Conservation (phyloP, 1,139 yeast species). For the Lodderomyces jiufengensis region DNA sequence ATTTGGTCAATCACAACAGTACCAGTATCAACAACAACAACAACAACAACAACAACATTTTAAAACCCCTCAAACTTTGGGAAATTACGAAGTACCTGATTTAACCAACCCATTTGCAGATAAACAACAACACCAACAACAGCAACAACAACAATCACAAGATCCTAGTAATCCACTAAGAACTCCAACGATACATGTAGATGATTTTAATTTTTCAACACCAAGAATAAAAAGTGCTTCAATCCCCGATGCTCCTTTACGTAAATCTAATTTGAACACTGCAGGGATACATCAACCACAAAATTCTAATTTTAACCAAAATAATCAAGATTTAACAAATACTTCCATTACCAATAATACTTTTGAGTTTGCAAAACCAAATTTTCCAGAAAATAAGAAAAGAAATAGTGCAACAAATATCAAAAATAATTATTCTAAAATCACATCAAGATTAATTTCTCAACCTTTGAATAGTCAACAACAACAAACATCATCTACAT, state of each 20-base stretch:
- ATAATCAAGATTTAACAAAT: constrained; percentile 10
- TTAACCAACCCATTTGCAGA: constrained; percentile 27
- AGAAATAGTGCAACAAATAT: constrained; percentile 24
- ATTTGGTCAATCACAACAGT: not conserved
- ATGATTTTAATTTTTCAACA: constrained; percentile 36
- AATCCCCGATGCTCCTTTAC: constrained; percentile 53
- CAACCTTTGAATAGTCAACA: constrained; percentile 32
- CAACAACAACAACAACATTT: not conserved
- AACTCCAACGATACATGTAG: constrained; percentile 17
- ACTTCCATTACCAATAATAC: constrained; percentile 5
- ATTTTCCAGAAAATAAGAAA: constrained; percentile 21
- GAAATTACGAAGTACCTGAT: constrained; percentile 6
- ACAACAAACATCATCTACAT: constrained; percentile 2
- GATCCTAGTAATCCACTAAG: constrained; percentile 2
- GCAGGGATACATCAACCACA: constrained; percentile 2
- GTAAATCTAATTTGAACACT: constrained; percentile 33
- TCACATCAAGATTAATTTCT: constrained; percentile 51
- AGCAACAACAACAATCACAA: not conserved
- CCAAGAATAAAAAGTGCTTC: constrained; percentile 43
- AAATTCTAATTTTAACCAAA: not conserved
- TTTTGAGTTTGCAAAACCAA: constrained; percentile 37
- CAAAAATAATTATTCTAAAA: constrained; percentile 30
- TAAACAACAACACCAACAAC: constrained; percentile 3
- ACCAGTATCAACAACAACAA: not conserved
- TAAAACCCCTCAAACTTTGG: constrained; percentile 2